Base-by-base conservation (phyloP, 2,329 filamentous ascomycete species). In the Colletotrichum kahawae region DNA sequence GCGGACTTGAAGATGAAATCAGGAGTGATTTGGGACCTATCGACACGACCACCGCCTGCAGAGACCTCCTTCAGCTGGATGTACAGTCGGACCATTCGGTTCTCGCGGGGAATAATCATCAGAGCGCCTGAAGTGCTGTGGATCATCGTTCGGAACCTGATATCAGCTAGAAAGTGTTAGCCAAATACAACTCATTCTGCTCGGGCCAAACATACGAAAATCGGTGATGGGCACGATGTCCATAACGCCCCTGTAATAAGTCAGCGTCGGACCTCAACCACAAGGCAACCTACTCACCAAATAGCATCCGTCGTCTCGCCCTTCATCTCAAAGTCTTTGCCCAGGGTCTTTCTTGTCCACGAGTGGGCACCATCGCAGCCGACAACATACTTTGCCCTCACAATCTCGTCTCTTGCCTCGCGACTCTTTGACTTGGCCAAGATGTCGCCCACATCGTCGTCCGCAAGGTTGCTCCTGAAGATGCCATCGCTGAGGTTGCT, bases 351-450 rank as follows among this genome's bases (percentile, higher is more conserved):
- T 48, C 93, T 84, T 0, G 90, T 91, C 91, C 92, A 94, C 67
- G 89, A 92, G 78, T 93, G 92, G 0, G 93, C 93, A 0, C 93
- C 93, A 77, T 94, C 93, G 62, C 90, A 92, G 1, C 93, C 93
- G 3, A 95, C 86, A 33, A 95, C 85, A 76, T 93, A 95, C 79
- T 92, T 92, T 6, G 90, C 87, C 48, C 84, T 87, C 3, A 93
- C 83, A 1, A 82, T 79, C 77, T 90, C 88, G 3, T 73, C 73
- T 24, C 70, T 72, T 59, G 82, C 79, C 79, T 78, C 76, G 79
- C 83, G 79, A n/a, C 79, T 86, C 74, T 82, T 76, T 27, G 66
- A 81, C 75, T 71, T 77, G 60, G 67, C 62, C 68, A 77, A 68
- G 6, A 78, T 36, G 63, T 80, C 73, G 75, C 90, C 88, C 1